Conservation (phyloP, 1,139 yeast genomes). For the Yamadazyma buinensis region DNA sequence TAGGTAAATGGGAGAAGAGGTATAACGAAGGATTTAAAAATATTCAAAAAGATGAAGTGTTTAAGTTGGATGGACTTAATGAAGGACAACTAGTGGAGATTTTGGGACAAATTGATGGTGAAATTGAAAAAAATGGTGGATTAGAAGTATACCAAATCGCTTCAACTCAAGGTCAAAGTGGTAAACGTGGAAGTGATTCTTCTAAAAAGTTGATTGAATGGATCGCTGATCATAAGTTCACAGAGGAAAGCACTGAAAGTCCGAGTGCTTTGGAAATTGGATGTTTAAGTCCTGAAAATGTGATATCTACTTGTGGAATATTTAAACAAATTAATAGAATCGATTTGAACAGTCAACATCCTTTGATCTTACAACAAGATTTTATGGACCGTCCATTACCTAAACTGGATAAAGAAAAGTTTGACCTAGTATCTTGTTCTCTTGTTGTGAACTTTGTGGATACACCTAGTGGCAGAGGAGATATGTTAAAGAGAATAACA, state of each 20-base stretch:
- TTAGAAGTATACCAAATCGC: slow-evolving; percentile 78
- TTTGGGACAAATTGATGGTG: slow-evolving; percentile 57
- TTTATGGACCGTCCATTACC: slow-evolving; percentile 79
- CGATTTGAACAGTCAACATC: slow-evolving; percentile 80
- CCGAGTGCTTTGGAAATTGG: slow-evolving; percentile 74
- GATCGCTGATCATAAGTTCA: slow-evolving; percentile 33
- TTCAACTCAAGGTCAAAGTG: slow-evolving; percentile 77
- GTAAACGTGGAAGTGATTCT: slow-evolving; percentile 84
- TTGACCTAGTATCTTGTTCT: slow-evolving; percentile 74
- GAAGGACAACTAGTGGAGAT: slow-evolving; percentile 18
- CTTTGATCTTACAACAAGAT: slow-evolving; percentile 68
- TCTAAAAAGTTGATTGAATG: slow-evolving; percentile 71
- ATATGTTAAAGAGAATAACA: slow-evolving; percentile 64
- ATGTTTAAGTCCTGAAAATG: slow-evolving; percentile 63
- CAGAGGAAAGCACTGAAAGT: too few species aligned
- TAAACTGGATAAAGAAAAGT: slow-evolving; percentile 34
- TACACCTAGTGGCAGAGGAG: slow-evolving; percentile 64
- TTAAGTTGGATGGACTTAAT: slow-evolving; percentile 19
- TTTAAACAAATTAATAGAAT: slow-evolving; percentile 55
- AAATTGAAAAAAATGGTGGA: slow-evolving; percentile 63
- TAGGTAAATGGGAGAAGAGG: slow-evolving; percentile 16
- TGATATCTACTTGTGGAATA: slow-evolving; percentile 55
- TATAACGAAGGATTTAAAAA: slow-evolving; percentile 17
- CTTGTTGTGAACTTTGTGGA: slow-evolving; percentile 88
- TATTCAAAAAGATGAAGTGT: slow-evolving; percentile 13